phyloP scores from a whole-genome alignment of 2,329 filamentous ascomycete genomes.

The Aspergillus tamarii region DNA sequence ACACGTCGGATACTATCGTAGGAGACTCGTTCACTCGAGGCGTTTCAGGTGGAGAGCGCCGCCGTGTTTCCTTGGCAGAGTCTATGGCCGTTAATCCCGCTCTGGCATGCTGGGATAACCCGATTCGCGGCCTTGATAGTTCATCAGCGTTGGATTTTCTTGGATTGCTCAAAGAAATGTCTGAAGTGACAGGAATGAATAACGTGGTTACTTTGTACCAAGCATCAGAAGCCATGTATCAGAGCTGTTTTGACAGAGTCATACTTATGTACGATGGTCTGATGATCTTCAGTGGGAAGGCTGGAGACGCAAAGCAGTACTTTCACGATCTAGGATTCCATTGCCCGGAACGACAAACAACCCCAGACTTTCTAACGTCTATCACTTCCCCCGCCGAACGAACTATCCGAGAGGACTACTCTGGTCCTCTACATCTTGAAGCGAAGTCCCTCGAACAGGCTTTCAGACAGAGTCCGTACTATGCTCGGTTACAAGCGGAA shows the following conservation, averaged over 20 bases:
- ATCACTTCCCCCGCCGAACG: constrained; percentile 67
- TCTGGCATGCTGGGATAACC: constrained; percentile 76
- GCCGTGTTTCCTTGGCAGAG: constrained; percentile 81
- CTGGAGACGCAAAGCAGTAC: constrained; percentile 68
- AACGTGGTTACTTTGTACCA: constrained; percentile 73
- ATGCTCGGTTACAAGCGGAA: neutral
- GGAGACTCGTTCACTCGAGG: constrained; percentile 60
- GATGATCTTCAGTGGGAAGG: neutral
- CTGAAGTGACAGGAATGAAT: constrained; percentile 67
- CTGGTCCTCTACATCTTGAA: neutral
- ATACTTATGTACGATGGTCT: constrained; percentile 53
- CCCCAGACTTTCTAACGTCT: constrained; percentile 76
- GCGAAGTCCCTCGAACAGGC: constrained; percentile 50
- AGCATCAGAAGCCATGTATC: constrained; percentile 56
- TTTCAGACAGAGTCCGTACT: constrained; percentile 3
- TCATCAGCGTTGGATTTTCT: constrained; percentile 36
- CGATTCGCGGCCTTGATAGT: constrained; percentile 74
- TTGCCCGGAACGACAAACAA: constrained; percentile 72
- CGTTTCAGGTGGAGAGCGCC: constrained; percentile 71
- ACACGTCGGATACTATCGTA: neutral
- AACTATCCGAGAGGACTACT: constrained; percentile 45
- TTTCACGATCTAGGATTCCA: constrained; percentile 73
- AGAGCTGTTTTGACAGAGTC: constrained; percentile 67
- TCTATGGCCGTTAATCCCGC: constrained; percentile 69
- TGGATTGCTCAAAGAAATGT: constrained; percentile 47